These are phyloP conservation scores for Hymenotorrendiella dingleyae DNA, from an alignment of 2,329 filamentous ascomycete genomes.

Conservation along the genomic window DNA sequence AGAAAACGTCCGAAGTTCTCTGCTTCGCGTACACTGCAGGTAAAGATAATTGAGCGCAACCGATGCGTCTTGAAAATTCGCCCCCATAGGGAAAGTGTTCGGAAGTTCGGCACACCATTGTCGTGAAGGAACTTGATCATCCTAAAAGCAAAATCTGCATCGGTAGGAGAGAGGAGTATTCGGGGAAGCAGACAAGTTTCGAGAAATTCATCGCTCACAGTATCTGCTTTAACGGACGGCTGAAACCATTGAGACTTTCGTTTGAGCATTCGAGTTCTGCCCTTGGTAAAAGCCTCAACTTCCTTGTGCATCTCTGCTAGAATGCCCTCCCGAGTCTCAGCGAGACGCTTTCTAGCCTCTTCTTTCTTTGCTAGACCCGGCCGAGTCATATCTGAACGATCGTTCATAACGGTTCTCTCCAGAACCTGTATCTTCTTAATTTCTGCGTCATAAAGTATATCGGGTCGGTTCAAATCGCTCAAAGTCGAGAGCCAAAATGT, in stretches of 20 bases:
- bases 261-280: slow-evolving; percentile 62
- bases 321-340: slow-evolving; percentile 63
- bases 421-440: slow-evolving; percentile 62
- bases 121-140: slow-evolving; percentile 85
- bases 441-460: slow-evolving; percentile 72
- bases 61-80: slow-evolving; percentile 79
- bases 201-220: slow-evolving; percentile 69
- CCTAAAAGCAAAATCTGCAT: slow-evolving; percentile 83
- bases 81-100: slow-evolving; percentile 76
- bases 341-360: slow-evolving; percentile 62
- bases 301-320: slow-evolving; percentile 69
- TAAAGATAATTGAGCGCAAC: slow-evolving; percentile 77
- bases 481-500: slow-evolving; percentile 90
- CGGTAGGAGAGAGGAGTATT: slow-evolving; percentile 73
- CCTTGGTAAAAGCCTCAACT: slow-evolving; percentile 60
- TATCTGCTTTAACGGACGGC: slow-evolving; percentile 55
- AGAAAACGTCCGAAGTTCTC: slow-evolving; percentile 92
- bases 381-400: slow-evolving; percentile 67
- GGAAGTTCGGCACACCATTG: slow-evolving; percentile 78
- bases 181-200: slow-evolving; percentile 92
- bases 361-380: slow-evolving; percentile 61
- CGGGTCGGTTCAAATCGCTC: slow-evolving; percentile 72
- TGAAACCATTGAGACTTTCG: slow-evolving; percentile 78
- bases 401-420: slow-evolving; percentile 59
- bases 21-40: slow-evolving; percentile 83